Evolutionary conservation across 2,329 filamentous ascomycete genomes (phyloP), one percentile per base, ranked within the genome.

Genomic region (Penicillium expansum): DNA sequence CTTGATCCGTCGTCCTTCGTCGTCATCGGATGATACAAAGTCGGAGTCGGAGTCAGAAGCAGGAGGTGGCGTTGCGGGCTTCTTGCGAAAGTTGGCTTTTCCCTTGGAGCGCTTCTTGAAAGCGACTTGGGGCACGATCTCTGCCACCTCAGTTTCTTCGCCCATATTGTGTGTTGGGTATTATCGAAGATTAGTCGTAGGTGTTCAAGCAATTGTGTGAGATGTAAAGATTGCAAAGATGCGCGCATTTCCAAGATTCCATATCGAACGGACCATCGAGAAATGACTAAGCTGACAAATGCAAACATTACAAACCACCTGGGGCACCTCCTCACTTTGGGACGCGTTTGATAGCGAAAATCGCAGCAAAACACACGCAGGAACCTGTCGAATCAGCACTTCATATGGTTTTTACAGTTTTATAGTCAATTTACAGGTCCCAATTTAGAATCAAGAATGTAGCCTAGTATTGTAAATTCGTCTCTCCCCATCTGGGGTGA

Each of bases 41-140:
- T 83, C 84, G 55, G 83, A 86, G 62, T 82, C 81, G 51, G 76
- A 79, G 58, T 78, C 71, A 32, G 76, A 72, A 56, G 83, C 84
- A 13, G 88, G 86, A 6, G 91, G 89, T 52, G 91, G 91, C 37
- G 91, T 90, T 29, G 88, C 85, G 20, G 89, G 84, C 63, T 90
- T 86, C 79, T 96, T 96, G 69, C 92, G 86, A 53, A 92, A 79
- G 69, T 87, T 92, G 48, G 86, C 82, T 70, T 90, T 92, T 60
- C 83, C 83, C 71, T 92, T 95, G 68, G 85, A 83, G 71, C 92
- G 86, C 75, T 94, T 96, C 75, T 96, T 97, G 83, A 97, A 97
- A 16, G 73, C 67, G 45, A 78, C 69, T 56, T 70, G 69, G 35
- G 75, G 71, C 7, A 68, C 61, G 4, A 62, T 32, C 1, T 67